phyloP scores from a whole-genome alignment of 331 rosid species.

The Acacia concinna region DNA sequence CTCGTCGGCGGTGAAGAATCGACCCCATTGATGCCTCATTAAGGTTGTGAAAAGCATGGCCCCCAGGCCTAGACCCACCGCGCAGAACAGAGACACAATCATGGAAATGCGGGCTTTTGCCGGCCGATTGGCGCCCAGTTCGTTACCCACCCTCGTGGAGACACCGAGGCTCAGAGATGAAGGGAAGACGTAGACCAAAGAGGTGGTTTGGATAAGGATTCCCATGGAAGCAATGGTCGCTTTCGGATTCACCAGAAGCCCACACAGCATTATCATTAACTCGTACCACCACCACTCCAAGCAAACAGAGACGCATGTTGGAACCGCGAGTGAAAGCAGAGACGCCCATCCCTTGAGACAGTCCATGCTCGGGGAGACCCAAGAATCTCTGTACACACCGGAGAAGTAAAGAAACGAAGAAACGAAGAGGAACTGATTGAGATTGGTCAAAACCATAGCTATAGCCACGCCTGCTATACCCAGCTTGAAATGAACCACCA shows the following conservation, averaged over 20 bases:
- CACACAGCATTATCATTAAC: conserved; percentile 89
- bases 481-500: conserved; percentile 66
- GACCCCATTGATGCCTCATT: conserved; percentile 83
- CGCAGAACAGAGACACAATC: conserved; percentile 69
- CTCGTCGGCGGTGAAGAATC: conserved; percentile 66
- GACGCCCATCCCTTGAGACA: conserved; percentile 83
- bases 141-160: conserved; percentile 83
- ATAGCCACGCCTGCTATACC: conserved; percentile 84
- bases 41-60: conserved; percentile 75
- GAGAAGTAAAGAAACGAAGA: conserved; percentile 66
- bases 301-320: conserved; percentile 89
- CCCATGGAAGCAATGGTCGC: conserved; percentile 96
- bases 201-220: conserved; percentile 84
- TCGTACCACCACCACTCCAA: conserved; percentile 99
- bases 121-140: conserved; percentile 82
- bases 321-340: conserved; percentile 71
- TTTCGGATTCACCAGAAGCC: conserved; percentile 73
- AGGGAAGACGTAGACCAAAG: conserved; percentile 90
- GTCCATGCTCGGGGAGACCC: conserved; percentile 77
- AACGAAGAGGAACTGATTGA: conserved; percentile 65
- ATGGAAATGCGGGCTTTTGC: conserved; percentile 71
- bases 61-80: conserved; percentile 57
- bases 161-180: conserved; percentile 87
- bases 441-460: conserved; percentile 83
- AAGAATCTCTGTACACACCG: conserved; percentile 59